Evolutionary conservation across 192 early-diverging fungal genomes (phyloP).

Genomic region (Entrophospora sp.): DNA sequence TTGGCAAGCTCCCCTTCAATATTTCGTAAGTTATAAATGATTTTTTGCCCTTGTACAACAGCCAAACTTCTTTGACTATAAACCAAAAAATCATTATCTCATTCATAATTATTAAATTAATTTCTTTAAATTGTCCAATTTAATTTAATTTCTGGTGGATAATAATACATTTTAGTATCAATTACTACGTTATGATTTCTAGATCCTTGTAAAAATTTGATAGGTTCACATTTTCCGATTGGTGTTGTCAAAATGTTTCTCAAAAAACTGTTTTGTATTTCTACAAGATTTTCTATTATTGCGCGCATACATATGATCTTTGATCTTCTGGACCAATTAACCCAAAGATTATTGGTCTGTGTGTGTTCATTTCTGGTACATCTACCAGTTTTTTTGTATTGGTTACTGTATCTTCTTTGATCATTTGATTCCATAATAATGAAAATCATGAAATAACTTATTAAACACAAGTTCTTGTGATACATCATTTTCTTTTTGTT

Average conservation of each 20-base stretch:
- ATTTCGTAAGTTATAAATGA: constrained; percentile 12
- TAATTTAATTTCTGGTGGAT: constrained; percentile 3
- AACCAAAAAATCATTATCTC: constrained; percentile 3
- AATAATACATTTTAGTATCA: too few relatives aligned
- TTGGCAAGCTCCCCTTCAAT: constrained; percentile 14
- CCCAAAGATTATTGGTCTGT: neutral
- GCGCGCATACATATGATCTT: constrained; percentile 2
- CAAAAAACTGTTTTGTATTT: constrained; percentile 14
- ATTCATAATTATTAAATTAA: constrained; percentile 12
- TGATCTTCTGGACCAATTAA: neutral
- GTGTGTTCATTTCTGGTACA: neutral
- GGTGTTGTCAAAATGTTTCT: neutral
- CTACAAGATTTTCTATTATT: constrained; percentile 1
- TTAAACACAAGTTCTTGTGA: neutral
- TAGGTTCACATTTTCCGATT: neutral
- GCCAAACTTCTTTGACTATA: constrained; percentile 12
- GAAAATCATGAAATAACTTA: too few relatives aligned
- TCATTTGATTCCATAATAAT: constrained; percentile 17
- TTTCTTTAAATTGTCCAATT: neutral
- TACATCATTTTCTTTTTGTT: neutral
- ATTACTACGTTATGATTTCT: neutral
- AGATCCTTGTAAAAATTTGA: neutral
- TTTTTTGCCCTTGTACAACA: neutral
- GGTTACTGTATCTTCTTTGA: neutral
- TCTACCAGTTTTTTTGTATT: neutral